Evolutionary conservation across 257 asterid species (phyloP).

Genomic region (Solanum chaucha): DNA sequence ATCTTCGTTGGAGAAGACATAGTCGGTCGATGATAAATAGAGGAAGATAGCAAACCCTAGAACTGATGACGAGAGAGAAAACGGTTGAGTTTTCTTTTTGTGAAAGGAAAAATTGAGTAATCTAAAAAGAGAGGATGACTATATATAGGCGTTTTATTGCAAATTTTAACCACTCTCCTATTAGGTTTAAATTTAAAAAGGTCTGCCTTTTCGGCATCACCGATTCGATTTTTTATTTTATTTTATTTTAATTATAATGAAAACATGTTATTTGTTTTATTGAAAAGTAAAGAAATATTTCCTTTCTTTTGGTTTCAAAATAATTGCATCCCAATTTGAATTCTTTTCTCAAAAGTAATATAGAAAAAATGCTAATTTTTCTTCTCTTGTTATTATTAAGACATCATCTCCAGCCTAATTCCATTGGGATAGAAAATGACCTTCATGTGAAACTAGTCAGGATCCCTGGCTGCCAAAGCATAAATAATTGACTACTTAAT

Average conservation of each 20-base stretch:
- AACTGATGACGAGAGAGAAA: background rate
- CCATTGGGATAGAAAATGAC: no score
- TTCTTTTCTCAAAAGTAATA: background rate
- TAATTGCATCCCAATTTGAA: background rate
- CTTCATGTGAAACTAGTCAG: no score
- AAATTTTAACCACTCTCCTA: background rate
- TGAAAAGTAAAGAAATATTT: background rate
- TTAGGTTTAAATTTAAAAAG: background rate
- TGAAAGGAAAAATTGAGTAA: no score
- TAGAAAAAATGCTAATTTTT: no score
- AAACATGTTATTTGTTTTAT: background rate
- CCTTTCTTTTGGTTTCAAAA: background rate
- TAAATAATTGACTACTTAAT: no score
- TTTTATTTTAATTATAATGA: background rate
- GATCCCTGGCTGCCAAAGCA: no score
- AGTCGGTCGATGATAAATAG: background rate
- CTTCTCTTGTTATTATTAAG: background rate
- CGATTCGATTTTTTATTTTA: background rate
- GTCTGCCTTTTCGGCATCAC: background rate
- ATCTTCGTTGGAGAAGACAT: slow-evolving; percentile 31
- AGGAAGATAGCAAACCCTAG: background rate
- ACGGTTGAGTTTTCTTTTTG: background rate
- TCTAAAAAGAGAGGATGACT: background rate
- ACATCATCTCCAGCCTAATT: no score
- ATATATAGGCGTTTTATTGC: background rate